Evolutionary conservation across 129 eudicot species (phyloP).

Genomic region (Centaurea solstitialis): DNA sequence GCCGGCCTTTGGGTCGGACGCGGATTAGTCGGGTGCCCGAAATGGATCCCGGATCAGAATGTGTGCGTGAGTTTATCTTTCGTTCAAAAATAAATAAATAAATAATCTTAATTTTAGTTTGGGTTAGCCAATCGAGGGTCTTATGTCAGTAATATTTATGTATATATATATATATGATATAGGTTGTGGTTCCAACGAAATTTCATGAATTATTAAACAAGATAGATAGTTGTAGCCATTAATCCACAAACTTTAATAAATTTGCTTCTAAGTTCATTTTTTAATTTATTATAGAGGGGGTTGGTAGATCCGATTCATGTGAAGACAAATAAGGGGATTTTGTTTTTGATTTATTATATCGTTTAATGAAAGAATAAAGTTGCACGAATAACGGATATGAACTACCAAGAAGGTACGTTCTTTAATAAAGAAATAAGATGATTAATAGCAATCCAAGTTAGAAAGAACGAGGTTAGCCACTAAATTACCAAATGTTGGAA

Average conservation of each 20-base stretch:
- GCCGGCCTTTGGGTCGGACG: no score
- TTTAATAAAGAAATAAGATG: background rate
- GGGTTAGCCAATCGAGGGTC: slow-evolving; percentile 18
- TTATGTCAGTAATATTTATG: slow-evolving; percentile 14
- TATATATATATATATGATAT: slow-evolving; percentile 1
- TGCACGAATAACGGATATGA: slow-evolving; percentile 14
- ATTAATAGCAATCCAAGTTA: background rate
- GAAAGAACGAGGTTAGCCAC: background rate
- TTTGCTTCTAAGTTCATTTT: background rate
- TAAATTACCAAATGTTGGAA: background rate
- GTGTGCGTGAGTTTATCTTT: no score
- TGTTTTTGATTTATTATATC: slow-evolving; percentile 6
- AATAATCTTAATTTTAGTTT: background rate
- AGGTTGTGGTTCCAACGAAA: slow-evolving; percentile 24
- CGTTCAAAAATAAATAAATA: no score
- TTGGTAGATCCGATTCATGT: slow-evolving; percentile 24
- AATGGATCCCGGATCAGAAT: no score
- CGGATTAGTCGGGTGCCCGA: no score
- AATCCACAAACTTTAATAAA: slow-evolving; percentile 27
- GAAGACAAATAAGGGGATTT: slow-evolving; percentile 10
- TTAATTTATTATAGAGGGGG: slow-evolving; percentile 3
- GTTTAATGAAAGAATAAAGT: background rate
- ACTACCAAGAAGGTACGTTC: slow-evolving; percentile 37
- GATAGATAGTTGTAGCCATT: slow-evolving; percentile 29
- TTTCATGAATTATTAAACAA: slow-evolving; percentile 13